A percentile compares a stretch with the other conserved stretches of the same genome.
These are phyloP conservation scores for Ustilago nuda DNA, from an alignment of 1,284 basidiomycete genomes.

Conservation along the genomic window DNA sequence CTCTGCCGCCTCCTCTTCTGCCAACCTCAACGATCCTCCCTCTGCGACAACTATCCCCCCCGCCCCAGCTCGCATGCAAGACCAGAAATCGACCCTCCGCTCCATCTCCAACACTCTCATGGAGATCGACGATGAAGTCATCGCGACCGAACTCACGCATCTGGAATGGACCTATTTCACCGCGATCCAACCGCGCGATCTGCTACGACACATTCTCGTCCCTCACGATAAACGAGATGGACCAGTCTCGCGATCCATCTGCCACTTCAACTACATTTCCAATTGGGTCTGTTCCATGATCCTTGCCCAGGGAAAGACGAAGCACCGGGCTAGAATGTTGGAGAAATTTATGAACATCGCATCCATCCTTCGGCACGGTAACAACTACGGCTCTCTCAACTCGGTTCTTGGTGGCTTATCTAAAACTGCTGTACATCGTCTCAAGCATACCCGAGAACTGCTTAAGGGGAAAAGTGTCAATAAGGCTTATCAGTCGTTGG, in stretches of 20 bases:
- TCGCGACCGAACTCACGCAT: conserved; percentile 59
- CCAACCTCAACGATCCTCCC: conserved; percentile 8
- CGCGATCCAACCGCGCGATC: conserved; percentile 59
- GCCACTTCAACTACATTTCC: conserved; percentile 66
- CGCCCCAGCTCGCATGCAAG: conserved; percentile 10
- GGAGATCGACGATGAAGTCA: conserved; percentile 54
- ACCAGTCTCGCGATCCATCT: conserved; percentile 57
- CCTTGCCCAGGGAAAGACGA: conserved; percentile 59
- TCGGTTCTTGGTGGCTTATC: conserved; percentile 59
- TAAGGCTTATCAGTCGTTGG: conserved; percentile 57
- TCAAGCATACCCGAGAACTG: conserved; percentile 58
- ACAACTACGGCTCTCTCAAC: conserved; percentile 65
- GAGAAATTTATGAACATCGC: conserved; percentile 65
- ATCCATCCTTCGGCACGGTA: conserved; percentile 54
- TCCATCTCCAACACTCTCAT: conserved; percentile 56
- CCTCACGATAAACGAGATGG: conserved; percentile 52
- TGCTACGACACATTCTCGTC: conserved; percentile 62
- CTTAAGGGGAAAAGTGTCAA: conserved; percentile 57
- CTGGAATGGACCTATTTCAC: conserved; percentile 62
- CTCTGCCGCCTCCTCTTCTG: conserved; percentile 15
- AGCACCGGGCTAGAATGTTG: conserved; percentile 59
- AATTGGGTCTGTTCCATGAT: conserved; percentile 65
- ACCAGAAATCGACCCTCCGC: conserved; percentile 54
- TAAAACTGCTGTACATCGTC: conserved; percentile 60
- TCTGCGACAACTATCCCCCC: background rate